Evolutionary conservation across 768 basidiomycete species (phyloP), one percentile per base, ranked within the genome.

Genomic region (Lactarius sanguifluus): DNA sequence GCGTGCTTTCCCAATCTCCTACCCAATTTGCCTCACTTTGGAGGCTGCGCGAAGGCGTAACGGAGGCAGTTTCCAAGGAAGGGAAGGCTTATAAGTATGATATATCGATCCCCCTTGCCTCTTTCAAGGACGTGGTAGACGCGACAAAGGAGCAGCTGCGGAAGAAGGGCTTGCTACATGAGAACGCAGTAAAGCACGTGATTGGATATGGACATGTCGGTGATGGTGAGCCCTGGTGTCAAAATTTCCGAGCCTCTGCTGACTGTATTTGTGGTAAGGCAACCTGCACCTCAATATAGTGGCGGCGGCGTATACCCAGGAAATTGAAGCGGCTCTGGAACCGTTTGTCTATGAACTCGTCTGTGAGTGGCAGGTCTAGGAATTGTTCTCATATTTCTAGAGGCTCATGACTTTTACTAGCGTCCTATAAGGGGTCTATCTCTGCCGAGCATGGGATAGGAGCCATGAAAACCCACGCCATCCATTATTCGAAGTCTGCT

Each of bases 21-120:
- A 85, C 89, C 0, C 96, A 99, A 75, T 93, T 96, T 73, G 84
- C 88, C 1, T 89, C 91, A 0, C 77, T 99, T 1, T 98, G 97
- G 97, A 86, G 88, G 0, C 80, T 98, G 23, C 89, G 96, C 32
- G 97, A 99, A 78, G 88, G 91, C 18, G 83, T 98, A 30, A 86
- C 97, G 2, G 97, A 99, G 76, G 92, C 94, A 5, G 85, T 91
- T 5, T 91, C 91, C 45, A 98, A 98, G 75, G 88, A 93, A 75
- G 97, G 97, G 52, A 94, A 94, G 71, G 87, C 89, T 7, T 98
- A 98, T 81, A 99, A 99, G 79, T 99, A 98, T 74, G 95, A 97
- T 72, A 85, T 99, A 55, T 94, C 92, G 13, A 85, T 98, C 16
- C 96, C 96, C 7, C 81, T 95, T 5, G 83, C 85, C 23, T 84